Evolutionary conservation across 208 protist genomes (phyloP), one percentile per base, ranked within the genome.

Genomic region (Trypanosomatidae sp.): DNA sequence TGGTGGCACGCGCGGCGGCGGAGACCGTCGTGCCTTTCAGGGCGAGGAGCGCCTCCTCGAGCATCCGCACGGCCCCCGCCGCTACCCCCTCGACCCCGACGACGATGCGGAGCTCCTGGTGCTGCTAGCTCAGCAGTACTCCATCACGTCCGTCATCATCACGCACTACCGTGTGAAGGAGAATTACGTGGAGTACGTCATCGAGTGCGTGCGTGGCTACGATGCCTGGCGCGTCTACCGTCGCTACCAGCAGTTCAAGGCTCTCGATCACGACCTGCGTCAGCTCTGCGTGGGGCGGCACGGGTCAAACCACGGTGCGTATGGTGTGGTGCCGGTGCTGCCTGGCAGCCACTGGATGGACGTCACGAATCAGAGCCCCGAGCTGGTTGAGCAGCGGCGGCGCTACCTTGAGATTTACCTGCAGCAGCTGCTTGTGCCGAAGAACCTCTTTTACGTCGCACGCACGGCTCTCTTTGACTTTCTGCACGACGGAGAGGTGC

Each of bases 241-340:
- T 5, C 89, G 91, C 15, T 96, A 96, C 62, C 89, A 96, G 49
- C 88, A 93, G 76, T 96, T 96, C 53, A 94, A 91, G 59, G 52
- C 75, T 2, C 82, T 96, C 28, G 88, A 94, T 56, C 85, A 87
- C 25, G 79, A 77, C 30, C 83, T 96, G 44, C 71, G 74, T 17
- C 83, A 90, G 52, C 69, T 90, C 8, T 95, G 88, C 71, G 59
- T 53, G 25, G 41, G 65, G 13, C 68, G 73, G 43, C 65, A 84
- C 49, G 74, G 73, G 30, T 66, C 79, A 9, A 71, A 80, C 66
- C 86, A 92, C 69, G 82, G 88, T 46, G 83, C 86, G 2, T 93
- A 89, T 60, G 93, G 93, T 25, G 89, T 90, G n/a, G 70, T 97
- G 25, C 93, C 93, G 13, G 82, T 93, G 13, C 90, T 97, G 2